Evolutionary conservation across 2,329 filamentous ascomycete genomes (phyloP).

Genomic region (Orbilia blumenaviensis): DNA sequence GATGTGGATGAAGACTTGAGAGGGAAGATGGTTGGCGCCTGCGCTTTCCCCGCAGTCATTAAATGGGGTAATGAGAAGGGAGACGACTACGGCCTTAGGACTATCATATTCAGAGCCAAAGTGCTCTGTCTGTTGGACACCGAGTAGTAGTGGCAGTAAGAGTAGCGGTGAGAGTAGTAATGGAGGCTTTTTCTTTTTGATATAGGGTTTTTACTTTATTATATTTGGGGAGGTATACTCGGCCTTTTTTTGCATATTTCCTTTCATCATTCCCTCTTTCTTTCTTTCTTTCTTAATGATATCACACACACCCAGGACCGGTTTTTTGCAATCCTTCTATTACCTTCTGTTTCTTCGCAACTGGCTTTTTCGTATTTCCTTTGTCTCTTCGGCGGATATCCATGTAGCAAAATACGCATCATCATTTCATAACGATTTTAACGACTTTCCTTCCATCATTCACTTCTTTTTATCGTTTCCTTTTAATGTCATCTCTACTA

Average conservation of each 20-base stretch:
- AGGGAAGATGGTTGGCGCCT: conserved; percentile 53
- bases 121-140: conserved; percentile 51
- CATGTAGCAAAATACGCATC: conserved; percentile 47
- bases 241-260: background rate
- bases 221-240: background rate
- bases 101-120: conserved; percentile 47
- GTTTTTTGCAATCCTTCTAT: background rate
- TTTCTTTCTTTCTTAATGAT: conserved; percentile 1
- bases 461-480: background rate
- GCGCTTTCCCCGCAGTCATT: conserved; percentile 47
- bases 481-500: conserved; percentile 2
- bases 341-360: conserved; percentile 2
- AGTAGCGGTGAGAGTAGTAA: background rate
- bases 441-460: conserved; percentile 19
- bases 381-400: conserved; percentile 43
- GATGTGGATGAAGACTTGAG: conserved; percentile 49
- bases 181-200: background rate
- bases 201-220: too few relatives aligned
- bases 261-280: background rate
- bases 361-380: background rate
- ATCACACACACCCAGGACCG: conserved; percentile 7
- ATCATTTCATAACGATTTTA: conserved; percentile 27
- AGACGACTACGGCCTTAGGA: conserved; percentile 37
- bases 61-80: conserved; percentile 53
- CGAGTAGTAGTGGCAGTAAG: conserved; percentile 8